phyloP scores from a whole-genome alignment of 2,329 filamentous ascomycete genomes.

The Monosporascus sp. region DNA sequence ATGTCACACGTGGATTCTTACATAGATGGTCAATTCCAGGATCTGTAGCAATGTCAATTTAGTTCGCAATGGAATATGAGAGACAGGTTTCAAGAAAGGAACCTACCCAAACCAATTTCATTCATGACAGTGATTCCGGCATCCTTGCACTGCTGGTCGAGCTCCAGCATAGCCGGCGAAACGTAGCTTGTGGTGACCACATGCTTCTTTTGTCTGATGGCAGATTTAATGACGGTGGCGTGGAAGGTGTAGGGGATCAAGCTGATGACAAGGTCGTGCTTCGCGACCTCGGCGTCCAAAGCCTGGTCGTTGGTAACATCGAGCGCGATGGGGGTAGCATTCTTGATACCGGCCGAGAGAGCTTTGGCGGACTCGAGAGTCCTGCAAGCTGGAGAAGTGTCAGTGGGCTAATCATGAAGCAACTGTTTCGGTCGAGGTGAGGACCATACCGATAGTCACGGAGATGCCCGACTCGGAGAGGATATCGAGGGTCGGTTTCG shows the following conservation, averaged over 20 bases:
- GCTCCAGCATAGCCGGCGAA: conserved; percentile 84
- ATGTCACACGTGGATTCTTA: background rate
- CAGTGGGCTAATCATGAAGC: background rate
- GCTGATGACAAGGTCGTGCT: conserved; percentile 73
- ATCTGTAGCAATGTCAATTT: conserved; percentile 37
- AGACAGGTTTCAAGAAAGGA: background rate
- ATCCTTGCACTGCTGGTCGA: conserved; percentile 75
- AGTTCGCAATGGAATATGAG: background rate
- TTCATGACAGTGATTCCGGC: conserved; percentile 98
- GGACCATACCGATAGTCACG: conserved; percentile 48
- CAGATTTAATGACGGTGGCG: conserved; percentile 84
- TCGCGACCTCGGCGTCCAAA: conserved; percentile 72
- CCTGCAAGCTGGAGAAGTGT: conserved; percentile 5
- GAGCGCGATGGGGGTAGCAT: conserved; percentile 4
- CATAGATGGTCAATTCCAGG: conserved; percentile 67
- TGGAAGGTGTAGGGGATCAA: conserved; percentile 92
- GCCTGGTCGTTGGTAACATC: conserved; percentile 74
- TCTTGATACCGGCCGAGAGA: conserved; percentile 4
- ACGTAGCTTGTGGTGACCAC: conserved; percentile 94
- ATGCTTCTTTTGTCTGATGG: conserved; percentile 89
- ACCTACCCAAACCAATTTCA: conserved; percentile 63
- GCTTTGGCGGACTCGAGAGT: conserved; percentile 6
- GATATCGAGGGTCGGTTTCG: conserved; percentile 54
- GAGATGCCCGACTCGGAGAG: conserved; percentile 51
- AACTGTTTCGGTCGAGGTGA: background rate